Evolutionary conservation across 1,284 basidiomycete species (phyloP), one percentile per base, ranked within the genome.

Genomic region (Sphagnurus paluster): DNA sequence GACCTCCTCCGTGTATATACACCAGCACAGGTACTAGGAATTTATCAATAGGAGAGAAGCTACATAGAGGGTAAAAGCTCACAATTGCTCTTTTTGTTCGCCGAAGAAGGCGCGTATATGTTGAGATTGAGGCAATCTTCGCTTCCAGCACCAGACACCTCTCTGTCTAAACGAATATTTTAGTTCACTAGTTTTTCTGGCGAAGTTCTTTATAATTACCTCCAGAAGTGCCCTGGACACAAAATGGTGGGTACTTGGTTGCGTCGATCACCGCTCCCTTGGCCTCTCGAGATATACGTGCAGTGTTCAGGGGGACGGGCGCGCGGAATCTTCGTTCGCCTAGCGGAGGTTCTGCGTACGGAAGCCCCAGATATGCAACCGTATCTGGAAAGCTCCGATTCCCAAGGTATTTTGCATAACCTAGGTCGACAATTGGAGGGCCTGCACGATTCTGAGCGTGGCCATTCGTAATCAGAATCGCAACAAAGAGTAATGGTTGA

Each of bases 1-100:
- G n/a, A 75, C 77, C 77, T 60, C 84, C 82, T 9, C 83, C 84
- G 52, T 87, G 82, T 26, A 84, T 80, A 56, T 83, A 87, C 3
- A 82, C 75, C 21, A 88, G 63, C 2, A 86, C 83, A 1, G 82
- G 83, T n/a, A 82, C 77, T 79, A 34, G 9, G 26, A 10, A 11
- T 38, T 19, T 24, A 20, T 5, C 19, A 39, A 10, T 20, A 21
- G n/a, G 16, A 6, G 21, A 16, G 23, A 17, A 28, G 17, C 23
- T 24, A 10, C 36, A 14, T 28, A 30, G 13, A n/a, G 33, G 41
- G 21, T 14, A 16, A 40, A n/a, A 9, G 54, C 72, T 47, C 45
- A 74, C 73, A 57, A 30, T 75, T 72, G 38, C 71, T 72, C 1
- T 68, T 64, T 33, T 55, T 53, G 34, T 69, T 72, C 1, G 71